A percentile compares a stretch with the other conserved stretches of the same genome.
Evolutionary conservation across 2,329 filamentous ascomycete species (phyloP).

Genomic region (Arthrobotrys sphaeroides): DNA sequence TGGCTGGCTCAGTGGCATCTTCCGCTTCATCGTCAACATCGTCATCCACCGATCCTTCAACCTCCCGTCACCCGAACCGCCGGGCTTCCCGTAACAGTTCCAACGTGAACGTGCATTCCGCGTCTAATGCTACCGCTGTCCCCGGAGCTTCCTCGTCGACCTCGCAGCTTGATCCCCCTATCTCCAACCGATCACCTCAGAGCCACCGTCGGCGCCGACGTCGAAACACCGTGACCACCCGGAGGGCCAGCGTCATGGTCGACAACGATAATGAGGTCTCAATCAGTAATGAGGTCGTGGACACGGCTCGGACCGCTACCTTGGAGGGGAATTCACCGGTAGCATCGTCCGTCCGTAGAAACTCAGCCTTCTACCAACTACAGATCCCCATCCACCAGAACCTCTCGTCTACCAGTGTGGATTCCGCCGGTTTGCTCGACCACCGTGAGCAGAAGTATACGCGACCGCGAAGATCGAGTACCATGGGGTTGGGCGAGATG

Average conservation of each 20-base stretch:
- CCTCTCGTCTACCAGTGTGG: slow-evolving; percentile 83
- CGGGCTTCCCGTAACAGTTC: slow-evolving; percentile 2
- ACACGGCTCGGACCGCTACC: slow-evolving; percentile 7
- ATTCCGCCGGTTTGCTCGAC: slow-evolving; percentile 87
- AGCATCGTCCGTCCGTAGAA: slow-evolving; percentile 14
- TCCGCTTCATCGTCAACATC: slow-evolving; percentile 25
- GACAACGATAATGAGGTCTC: slow-evolving; percentile 44
- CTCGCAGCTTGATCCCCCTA: slow-evolving; percentile 3
- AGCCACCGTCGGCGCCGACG: slow-evolving; percentile 28
- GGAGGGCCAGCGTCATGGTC: slow-evolving; percentile 49
- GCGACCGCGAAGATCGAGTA: slow-evolving; percentile 71
- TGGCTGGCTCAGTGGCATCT: slow-evolving; percentile 39
- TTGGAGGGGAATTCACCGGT: neutral
- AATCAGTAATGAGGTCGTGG: slow-evolving; percentile 24
- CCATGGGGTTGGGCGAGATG: slow-evolving; percentile 55
- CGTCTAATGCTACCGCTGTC: neutral
- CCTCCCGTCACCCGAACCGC: neutral
- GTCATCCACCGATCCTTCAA: slow-evolving; percentile 10
- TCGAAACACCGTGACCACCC: slow-evolving; percentile 29
- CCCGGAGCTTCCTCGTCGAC: slow-evolving; percentile 18
- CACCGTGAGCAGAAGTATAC: slow-evolving; percentile 69
- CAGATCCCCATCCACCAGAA: slow-evolving; percentile 63
- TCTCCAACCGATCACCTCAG: slow-evolving; percentile 26
- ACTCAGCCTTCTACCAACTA: slow-evolving; percentile 38
- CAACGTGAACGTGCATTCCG: neutral